Base-by-base conservation (phyloP, 176 grass and related monocot genomes). In the Dendrocalamus sinicus region DNA sequence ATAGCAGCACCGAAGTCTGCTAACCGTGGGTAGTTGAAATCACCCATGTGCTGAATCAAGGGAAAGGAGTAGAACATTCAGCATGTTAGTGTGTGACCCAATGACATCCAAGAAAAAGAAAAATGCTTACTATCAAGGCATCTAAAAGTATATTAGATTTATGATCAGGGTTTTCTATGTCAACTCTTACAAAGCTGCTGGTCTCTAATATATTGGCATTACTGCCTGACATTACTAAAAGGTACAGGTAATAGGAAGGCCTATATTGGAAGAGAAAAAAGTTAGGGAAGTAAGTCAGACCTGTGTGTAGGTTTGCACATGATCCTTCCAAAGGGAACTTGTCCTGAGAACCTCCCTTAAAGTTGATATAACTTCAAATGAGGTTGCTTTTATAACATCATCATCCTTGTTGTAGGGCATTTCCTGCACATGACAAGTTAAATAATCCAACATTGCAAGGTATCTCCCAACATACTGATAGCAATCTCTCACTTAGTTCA, bases 341-440 rank as follows among this genome's bases (percentile, higher is more conserved):
- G 90, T 81, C 81, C 82, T 96, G 65, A 95, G 90, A 82, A 98
- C 93, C 83, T 96, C 96, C 91, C 96, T 91, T 77, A 98, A 90
- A 79, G 96, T 98, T 82, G 96, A 92, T 94, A 96, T 98, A 84
- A 98, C 96, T 94, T 98, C 96, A 84, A 96, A 98, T 78, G 93
- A 94, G n/a, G 93, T 98, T 60, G 96, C 96, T 89, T 96, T 92
- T 70, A 98, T 89, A 73, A 94, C 75, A 88, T 98, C 93, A 77
- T 96, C 93, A 76, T 98, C 96, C 85, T 96, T 94, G 70, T 94
- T 86, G 76, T 94, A 98, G 20, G 96, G 68, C 8, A 91, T 91
- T 84, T 98, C 96, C 96, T 98, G 86, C 48, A 69, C 78, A 85
- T 6, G 22, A 23, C 28, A 87, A 84, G 60, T 62, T 68, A 62